Evolutionary conservation across 2,329 filamentous ascomycete species (phyloP).

Genomic region (Claviceps spartinae): DNA sequence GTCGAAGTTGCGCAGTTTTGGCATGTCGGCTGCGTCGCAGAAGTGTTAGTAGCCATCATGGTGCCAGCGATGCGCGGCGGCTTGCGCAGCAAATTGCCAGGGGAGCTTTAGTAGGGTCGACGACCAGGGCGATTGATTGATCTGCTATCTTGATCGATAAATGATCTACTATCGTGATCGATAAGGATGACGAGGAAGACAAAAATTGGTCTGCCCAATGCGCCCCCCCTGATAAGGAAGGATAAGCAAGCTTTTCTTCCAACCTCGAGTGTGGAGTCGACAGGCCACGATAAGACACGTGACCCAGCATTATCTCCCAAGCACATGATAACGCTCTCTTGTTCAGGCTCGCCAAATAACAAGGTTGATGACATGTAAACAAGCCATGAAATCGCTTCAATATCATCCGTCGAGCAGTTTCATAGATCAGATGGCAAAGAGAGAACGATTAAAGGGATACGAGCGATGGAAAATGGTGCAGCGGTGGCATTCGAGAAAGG

Average conservation of each 20-base stretch:
- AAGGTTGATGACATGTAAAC: neutral
- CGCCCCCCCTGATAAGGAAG: conserved; percentile 22
- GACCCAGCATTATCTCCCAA: conserved; percentile 11
- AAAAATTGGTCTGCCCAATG: conserved; percentile 18
- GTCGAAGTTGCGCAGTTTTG: conserved; percentile 94
- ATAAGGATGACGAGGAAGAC: conserved; percentile 24
- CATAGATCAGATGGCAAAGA: neutral
- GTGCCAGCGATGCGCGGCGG: conserved; percentile 16
- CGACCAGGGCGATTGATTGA: conserved; percentile 17
- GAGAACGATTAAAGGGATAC: neutral
- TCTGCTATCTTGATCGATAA: conserved; percentile 20
- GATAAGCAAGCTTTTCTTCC: conserved; percentile 14
- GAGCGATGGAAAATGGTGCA: neutral
- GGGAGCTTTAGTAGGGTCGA: conserved; percentile 12
- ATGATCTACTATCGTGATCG: conserved; percentile 22
- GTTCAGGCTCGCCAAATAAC: neutral
- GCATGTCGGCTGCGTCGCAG: conserved; percentile 73
- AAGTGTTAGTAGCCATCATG: conserved; percentile 45
- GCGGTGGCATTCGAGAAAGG: neutral
- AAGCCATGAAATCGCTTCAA: neutral
- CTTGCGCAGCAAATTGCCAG: conserved; percentile 15
- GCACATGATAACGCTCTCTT: conserved; percentile 2
- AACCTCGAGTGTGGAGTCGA: too few species aligned
- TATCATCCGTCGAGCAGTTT: neutral
- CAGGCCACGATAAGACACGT: conserved; percentile 16